Evolutionary conservation across 2,329 filamentous ascomycete species (phyloP).

Genomic region (Ophiostoma novo-ulmi): DNA sequence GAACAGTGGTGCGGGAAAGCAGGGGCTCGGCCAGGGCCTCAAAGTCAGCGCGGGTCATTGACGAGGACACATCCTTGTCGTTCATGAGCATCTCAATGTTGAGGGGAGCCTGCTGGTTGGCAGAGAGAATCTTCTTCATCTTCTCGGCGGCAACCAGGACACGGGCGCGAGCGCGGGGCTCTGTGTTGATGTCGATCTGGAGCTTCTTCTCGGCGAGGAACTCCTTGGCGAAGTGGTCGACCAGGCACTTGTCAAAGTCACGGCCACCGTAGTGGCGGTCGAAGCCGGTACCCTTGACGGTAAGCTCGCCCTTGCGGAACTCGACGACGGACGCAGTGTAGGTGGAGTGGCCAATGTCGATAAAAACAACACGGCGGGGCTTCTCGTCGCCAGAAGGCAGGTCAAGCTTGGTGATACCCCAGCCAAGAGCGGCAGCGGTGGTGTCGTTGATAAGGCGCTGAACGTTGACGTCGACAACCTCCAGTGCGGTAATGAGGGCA

Average conservation of each 20-base stretch:
- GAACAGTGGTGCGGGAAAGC: slow-evolving; percentile 63
- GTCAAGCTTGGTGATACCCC: slow-evolving; percentile 96
- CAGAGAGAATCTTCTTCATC: slow-evolving; percentile 96
- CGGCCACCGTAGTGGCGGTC: slow-evolving; percentile 96
- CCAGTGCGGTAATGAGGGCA: slow-evolving; percentile 80
- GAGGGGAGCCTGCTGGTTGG: slow-evolving; percentile 85
- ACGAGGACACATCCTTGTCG: slow-evolving; percentile 81
- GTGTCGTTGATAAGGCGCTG: slow-evolving; percentile 97
- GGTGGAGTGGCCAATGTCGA: slow-evolving; percentile 95
- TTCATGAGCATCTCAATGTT: slow-evolving; percentile 99
- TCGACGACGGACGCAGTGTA: slow-evolving; percentile 93
- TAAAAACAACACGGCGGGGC: slow-evolving; percentile 81
- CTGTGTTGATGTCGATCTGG: slow-evolving; percentile 89
- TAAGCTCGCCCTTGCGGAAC: slow-evolving; percentile 93
- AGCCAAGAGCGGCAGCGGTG: slow-evolving; percentile 90
- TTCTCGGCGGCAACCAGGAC: slow-evolving; percentile 88
- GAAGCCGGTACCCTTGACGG: slow-evolving; percentile 85
- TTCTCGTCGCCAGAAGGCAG: slow-evolving; percentile 84
- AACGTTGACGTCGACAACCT: slow-evolving; percentile 88
- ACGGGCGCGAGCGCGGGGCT: slow-evolving; percentile 83
- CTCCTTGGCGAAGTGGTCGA: slow-evolving; percentile 90
- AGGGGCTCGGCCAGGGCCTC: slow-evolving; percentile 86
- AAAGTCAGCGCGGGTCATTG: slow-evolving; percentile 91
- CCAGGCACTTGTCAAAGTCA: slow-evolving; percentile 91
- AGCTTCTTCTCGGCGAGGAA: slow-evolving; percentile 99